These are phyloP conservation scores for Claviceps pazoutovae DNA, from an alignment of 2,329 filamentous ascomycete species.

Conservation along the genomic window DNA sequence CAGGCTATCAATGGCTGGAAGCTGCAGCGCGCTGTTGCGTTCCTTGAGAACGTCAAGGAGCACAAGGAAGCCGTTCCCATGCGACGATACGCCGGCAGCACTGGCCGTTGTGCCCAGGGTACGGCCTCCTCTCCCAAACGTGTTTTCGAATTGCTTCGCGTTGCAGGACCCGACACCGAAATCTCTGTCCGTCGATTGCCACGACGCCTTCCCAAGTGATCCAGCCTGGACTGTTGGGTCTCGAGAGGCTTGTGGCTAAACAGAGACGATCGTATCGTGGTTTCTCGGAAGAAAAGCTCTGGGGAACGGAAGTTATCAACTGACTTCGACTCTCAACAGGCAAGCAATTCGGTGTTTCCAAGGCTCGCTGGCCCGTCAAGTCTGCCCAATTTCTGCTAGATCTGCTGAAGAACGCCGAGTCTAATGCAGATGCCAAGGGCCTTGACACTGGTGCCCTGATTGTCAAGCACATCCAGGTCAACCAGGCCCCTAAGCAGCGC, in stretches of 20 bases:
- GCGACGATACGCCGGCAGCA: constrained; percentile 93
- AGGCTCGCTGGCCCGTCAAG: constrained; percentile 98
- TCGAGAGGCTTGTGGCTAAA: not conserved
- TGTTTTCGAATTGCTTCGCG: not conserved
- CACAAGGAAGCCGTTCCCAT: constrained; percentile 97
- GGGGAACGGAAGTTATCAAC: constrained; percentile 10
- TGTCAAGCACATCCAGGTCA: constrained; percentile 99
- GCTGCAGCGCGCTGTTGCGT: constrained; percentile 82
- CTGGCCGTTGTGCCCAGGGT: constrained; percentile 95
- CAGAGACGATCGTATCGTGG: not conserved
- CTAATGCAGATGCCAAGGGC: constrained; percentile 93
- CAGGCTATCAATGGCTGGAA: constrained; percentile 99
- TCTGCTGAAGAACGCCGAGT: constrained; percentile 94
- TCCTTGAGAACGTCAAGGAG: constrained; percentile 95
- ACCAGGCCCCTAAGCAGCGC: constrained; percentile 99
- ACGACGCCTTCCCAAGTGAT: not conserved
- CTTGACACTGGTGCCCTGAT: constrained; percentile 94
- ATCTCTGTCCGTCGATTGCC: not conserved
- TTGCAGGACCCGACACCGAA: not conserved
- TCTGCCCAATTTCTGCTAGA: constrained; percentile 95
- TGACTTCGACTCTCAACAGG: constrained; percentile 39
- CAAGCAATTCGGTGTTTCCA: constrained; percentile 97
- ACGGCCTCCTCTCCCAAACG: constrained; percentile 33
- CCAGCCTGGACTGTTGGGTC: not conserved
- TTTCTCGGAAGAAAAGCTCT: no score